Base-by-base conservation (phyloP, 108 stramenopile genomes). In the Fistulifera pelliculosa region DNA sequence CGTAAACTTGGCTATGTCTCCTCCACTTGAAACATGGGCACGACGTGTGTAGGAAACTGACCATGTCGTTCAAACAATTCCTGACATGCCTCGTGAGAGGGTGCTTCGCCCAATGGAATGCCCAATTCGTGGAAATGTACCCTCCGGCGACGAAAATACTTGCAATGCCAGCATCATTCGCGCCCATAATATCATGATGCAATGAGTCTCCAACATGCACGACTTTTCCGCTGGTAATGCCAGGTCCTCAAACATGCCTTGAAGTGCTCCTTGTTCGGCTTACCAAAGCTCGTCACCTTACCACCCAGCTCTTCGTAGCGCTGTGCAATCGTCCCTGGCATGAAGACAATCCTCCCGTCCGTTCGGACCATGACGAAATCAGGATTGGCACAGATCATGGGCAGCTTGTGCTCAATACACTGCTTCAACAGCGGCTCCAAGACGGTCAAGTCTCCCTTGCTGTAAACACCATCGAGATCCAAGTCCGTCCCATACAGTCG, bases 121-220 rank as follows among this genome's bases (percentile, higher is more conserved):
- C 59, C 77, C 24, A 90, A 45, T 42, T 81, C 89, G n/a, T 65
- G 43, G 2, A 73, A 52, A 52, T 90, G 89, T 18, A 90, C 69
- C 89, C 89, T 19, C 83, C 75, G 15, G 69, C 43, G 26, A 94
- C 77, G 53, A 87, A 84, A 16, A 91, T 52, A 49, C 68, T 71
- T 15, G 61, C 74, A 25, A 94, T 54, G 2, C 76, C 80, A 2
- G 85, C 70, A 24, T 69, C 57, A 61, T 79, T 83, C 6, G 93
- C 90, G n/a, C 93, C 90, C 23, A 64, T 62, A 24, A 94, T 60
- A 64, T 94, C 93, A 68, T 94, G 93, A 45, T 87, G 76, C 45
- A 94, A 64, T 19, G 85, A 87, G 65, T 94, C 93, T 0, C 90
- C 93, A n/a, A 94, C 87, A 53, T 89, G 82, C 4, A 65, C 76